These are phyloP conservation scores for Purpureocillium takamizusanense DNA, from an alignment of 2,329 filamentous ascomycete genomes.

Conservation along the genomic window DNA sequence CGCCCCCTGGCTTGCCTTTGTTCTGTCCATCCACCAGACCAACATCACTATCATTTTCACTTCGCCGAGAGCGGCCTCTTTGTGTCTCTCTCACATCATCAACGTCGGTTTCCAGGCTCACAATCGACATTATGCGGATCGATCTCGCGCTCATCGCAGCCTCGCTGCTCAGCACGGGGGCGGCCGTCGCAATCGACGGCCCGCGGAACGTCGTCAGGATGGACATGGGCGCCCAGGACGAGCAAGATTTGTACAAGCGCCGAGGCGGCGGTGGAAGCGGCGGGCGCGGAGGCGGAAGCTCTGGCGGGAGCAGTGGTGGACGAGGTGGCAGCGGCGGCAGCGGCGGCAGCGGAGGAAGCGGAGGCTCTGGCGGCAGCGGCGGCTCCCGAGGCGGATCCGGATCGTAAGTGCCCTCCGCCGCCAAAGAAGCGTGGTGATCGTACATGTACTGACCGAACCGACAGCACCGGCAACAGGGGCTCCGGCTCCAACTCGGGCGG, in stretches of 20 bases:
- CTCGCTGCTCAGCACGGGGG: constrained; percentile 3
- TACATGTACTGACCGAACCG: constrained; percentile 1
- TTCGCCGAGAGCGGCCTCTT: too few relatives aligned
- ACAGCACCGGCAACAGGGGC: constrained; percentile 18
- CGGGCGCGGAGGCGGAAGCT: constrained; percentile 27
- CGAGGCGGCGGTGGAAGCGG: constrained; percentile 51
- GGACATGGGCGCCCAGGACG: constrained; percentile 14
- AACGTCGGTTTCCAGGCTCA: too few relatives aligned
- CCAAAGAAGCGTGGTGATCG: not conserved
- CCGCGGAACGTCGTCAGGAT: constrained; percentile 14
- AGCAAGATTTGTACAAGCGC: constrained; percentile 47
- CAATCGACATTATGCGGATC: constrained; percentile 6
- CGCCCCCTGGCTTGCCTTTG: too few relatives aligned
- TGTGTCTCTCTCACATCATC: too few relatives aligned
- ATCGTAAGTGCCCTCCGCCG: constrained; percentile 4
- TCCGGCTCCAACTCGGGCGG: constrained; percentile 36
- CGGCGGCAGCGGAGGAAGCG: constrained; percentile 8
- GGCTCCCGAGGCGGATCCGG: constrained; percentile 12
- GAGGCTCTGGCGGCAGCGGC: constrained; percentile 3
- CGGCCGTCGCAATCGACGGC: constrained; percentile 5
- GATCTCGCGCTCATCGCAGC: constrained; percentile 4
- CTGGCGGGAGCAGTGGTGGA: constrained; percentile 12
- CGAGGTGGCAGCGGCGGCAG: constrained; percentile 12
- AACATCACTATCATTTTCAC: not conserved
- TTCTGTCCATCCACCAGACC: not conserved